These are phyloP conservation scores for Trichoderma harzianum DNA, from an alignment of 2,329 filamentous ascomycete species.

Conservation along the genomic window DNA sequence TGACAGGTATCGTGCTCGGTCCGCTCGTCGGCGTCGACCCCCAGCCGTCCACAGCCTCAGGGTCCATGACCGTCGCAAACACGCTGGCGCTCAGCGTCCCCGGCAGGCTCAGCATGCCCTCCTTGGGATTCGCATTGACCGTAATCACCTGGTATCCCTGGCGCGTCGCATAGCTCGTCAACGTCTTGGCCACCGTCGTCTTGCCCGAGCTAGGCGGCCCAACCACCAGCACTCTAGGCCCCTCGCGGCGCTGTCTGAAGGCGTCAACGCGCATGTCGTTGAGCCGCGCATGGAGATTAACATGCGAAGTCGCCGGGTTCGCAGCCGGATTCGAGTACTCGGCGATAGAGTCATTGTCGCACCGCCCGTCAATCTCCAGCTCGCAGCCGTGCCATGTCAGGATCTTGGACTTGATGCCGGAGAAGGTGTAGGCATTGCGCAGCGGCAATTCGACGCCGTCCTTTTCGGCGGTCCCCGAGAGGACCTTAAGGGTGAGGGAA, in stretches of 20 bases:
- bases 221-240: conserved; percentile 80
- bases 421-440: conserved; percentile 76
- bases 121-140: conserved; percentile 78
- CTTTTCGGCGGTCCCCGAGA: conserved; percentile 82
- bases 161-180: conserved; percentile 76
- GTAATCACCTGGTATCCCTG: conserved; percentile 72
- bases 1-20: conserved; percentile 82
- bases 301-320: conserved; percentile 74
- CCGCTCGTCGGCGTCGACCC: conserved; percentile 88
- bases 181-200: conserved; percentile 71
- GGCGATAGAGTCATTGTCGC: conserved; percentile 53
- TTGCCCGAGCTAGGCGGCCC: conserved; percentile 79
- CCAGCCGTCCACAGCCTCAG: conserved; percentile 76
- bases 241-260: conserved; percentile 46
- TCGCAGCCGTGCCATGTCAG: conserved; percentile 90
- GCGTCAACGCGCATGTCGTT: conserved; percentile 67
- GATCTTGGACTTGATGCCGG: conserved; percentile 79
- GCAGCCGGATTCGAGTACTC: conserved; percentile 68
- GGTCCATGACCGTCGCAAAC: conserved; percentile 81
- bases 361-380: conserved; percentile 68
- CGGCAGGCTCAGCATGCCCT: conserved; percentile 73
- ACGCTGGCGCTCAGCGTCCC: conserved; percentile 84
- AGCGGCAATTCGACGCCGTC: conserved; percentile 91
- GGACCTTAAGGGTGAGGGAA: conserved; percentile 54
- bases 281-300: conserved; percentile 86